Evolutionary conservation across 257 asterid genomes (phyloP).

Genomic region (Ilex aquifolium): DNA sequence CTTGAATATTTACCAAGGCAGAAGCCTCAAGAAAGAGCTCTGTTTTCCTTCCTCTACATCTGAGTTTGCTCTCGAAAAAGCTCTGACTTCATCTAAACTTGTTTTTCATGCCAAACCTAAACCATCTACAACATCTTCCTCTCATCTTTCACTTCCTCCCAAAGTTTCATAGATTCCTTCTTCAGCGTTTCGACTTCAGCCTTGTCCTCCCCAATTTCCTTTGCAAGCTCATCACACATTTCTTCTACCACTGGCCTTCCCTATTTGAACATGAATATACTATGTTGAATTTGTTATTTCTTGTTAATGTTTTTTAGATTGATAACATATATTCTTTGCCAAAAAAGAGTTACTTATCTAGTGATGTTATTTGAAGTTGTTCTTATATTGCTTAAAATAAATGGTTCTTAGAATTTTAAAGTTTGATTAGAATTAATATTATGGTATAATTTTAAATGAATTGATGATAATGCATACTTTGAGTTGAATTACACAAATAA

Average conservation of each 20-base stretch:
- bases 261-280: no score
- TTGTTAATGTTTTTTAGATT: no score
- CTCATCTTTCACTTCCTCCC: constrained; percentile 65
- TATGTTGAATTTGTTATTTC: no score
- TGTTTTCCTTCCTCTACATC: constrained; percentile 38
- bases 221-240: constrained; percentile 63
- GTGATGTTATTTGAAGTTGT: no score
- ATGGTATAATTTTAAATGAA: no score
- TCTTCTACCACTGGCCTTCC: constrained; percentile 60
- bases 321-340: no score
- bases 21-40: constrained; percentile 38
- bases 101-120: constrained; percentile 74
- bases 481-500: no score
- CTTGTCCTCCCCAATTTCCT: constrained; percentile 55
- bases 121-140: constrained; percentile 69
- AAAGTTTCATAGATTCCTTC: constrained; percentile 41
- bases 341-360: no score
- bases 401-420: no score
- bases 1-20: constrained; percentile 39
- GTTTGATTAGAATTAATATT: no score
- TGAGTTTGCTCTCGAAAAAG: constrained; percentile 17
- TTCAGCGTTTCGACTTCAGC: constrained; percentile 53
- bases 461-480: no score
- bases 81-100: constrained; percentile 55
- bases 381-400: no score